Base-by-base conservation (phyloP, 441 rosid genomes). In the Geranium incanum region DNA sequence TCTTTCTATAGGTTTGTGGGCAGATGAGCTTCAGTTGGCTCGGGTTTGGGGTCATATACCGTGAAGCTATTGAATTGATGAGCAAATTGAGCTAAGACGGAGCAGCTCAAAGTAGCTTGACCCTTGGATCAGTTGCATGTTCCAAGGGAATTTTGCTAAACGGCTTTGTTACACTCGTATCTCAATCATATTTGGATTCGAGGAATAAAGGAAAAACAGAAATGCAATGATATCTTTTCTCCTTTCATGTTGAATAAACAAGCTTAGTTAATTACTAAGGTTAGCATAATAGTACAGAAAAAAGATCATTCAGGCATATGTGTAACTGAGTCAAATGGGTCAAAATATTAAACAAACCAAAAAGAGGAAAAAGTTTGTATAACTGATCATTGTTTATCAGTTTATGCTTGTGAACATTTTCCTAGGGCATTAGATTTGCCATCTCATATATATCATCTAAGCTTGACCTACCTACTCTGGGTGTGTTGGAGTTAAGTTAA, bases 401-500 rank as follows among this genome's bases (percentile, higher is more conserved):
- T 5, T 55, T 55, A 55, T 55, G 62, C 62, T 28, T 55, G 19
- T 55, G n/a, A 55, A 55, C 19, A 55, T 15, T 55, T 55, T 16
- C 50, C 50, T 6, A 43, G 6, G 50, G 50, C 11, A 43, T 43
- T 11, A 43, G 50, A 43, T 43, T 43, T 43, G 50, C 11, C 11
- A 43, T 43, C 50, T 43, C 50, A 43, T 43, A 43, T 13, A 43
- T 43, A 43, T 43, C 50, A 7, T 11, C 11, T 7, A 43, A 43
- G 50, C 50, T 43, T 43, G 50, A 55, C 62, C 62, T n/a, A 15
- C 62, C 62, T n/a, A 55, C 18, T n/a, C 62, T 55, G 21, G 19
- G 6, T 55, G 50, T 55, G 62, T 15, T 55, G 62, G 15, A n/a
- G 19, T 55, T 55, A 15, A 55, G 19, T 55, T 55, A 55, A 55